Evolutionary conservation across 176 grass and related monocot genomes (phyloP).

Genomic region (Melocanna baccifera): DNA sequence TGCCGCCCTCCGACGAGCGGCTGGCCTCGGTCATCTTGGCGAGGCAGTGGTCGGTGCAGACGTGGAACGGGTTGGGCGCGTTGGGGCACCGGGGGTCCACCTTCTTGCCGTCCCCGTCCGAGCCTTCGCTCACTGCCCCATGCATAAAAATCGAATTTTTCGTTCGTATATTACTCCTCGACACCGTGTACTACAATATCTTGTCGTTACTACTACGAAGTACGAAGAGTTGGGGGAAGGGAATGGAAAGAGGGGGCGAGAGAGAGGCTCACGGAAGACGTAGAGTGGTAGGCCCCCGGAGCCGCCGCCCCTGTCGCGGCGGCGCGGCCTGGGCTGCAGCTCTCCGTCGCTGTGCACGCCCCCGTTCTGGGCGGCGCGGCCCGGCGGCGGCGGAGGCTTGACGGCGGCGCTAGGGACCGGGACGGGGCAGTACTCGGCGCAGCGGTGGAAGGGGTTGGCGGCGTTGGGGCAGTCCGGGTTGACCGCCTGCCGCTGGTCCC

Average conservation of each 20-base stretch:
- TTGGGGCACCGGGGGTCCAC: slow-evolving; percentile 77
- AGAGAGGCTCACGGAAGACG: slow-evolving; percentile 55
- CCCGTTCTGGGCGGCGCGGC: slow-evolving; percentile 47
- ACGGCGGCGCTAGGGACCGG: neutral
- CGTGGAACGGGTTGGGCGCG: slow-evolving; percentile 75
- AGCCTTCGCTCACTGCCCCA: slow-evolving; percentile 50
- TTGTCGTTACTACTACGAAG: neutral
- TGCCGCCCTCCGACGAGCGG: slow-evolving; percentile 41
- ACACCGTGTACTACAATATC: neutral
- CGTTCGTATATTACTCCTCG: neutral
- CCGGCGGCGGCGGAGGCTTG: slow-evolving; percentile 9
- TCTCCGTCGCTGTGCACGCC: slow-evolving; percentile 38
- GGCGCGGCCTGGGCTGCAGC: slow-evolving; percentile 27
- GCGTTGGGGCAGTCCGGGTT: slow-evolving; percentile 62
- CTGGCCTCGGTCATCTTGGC: slow-evolving; percentile 37
- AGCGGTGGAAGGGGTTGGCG: slow-evolving; percentile 55
- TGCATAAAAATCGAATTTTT: neutral
- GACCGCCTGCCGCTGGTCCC: slow-evolving; percentile 7
- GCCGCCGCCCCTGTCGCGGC: slow-evolving; percentile 43
- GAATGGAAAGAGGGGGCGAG: neutral
- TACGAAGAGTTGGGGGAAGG: neutral
- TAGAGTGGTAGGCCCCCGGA: slow-evolving; percentile 74
- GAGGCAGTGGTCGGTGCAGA: slow-evolving; percentile 65
- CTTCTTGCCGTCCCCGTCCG: slow-evolving; percentile 43
- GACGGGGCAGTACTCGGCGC: slow-evolving; percentile 55